Percentiles rank a stretch among this genome's conserved stretches.
Conservation (phyloP, 2,329 filamentous ascomycete genomes). For the Leptoxyphium fumago region DNA sequence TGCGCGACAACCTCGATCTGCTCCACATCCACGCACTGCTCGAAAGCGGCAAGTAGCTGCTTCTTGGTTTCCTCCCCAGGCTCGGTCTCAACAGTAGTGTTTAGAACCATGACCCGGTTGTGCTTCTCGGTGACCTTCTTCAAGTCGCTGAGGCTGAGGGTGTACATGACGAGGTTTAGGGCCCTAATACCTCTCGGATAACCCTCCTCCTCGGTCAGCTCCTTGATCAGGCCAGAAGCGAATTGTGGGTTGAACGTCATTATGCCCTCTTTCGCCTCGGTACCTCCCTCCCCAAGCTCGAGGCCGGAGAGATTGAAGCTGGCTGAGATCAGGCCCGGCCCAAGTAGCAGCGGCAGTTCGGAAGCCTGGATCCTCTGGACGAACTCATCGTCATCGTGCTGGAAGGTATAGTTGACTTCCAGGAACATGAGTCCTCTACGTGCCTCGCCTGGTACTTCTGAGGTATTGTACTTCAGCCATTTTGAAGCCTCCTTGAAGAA, state of each 20-base stretch:
- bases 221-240: constrained; percentile 16
- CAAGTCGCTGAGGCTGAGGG: constrained; percentile 22
- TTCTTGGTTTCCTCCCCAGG: constrained; percentile 21
- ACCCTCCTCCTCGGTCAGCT: constrained; percentile 19
- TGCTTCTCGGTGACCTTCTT: constrained; percentile 21
- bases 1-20: constrained; percentile 26
- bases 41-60: constrained; percentile 19
- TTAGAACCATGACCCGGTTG: constrained; percentile 24
- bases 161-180: constrained; percentile 29
- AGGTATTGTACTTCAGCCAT: constrained; percentile 19
- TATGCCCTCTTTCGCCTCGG: constrained; percentile 21
- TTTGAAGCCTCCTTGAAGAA: constrained; percentile 23
- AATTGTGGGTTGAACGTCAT: constrained; percentile 22
- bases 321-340: constrained; percentile 23
- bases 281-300: constrained; percentile 19
- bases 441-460: constrained; percentile 13
- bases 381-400: constrained; percentile 30
- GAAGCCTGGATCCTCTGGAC: constrained; percentile 24
- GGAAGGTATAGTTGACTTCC: constrained; percentile 33
- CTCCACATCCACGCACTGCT: constrained; percentile 19
- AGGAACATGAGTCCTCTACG: constrained; percentile 27
- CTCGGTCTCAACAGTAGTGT: constrained; percentile 23
- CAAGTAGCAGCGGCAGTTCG: constrained; percentile 23
- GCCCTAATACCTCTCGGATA: constrained; percentile 20
- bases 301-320: constrained; percentile 24